A percentile compares a stretch with the other conserved stretches of the same genome.
Evolutionary conservation across 306 rosid species (phyloP).

Genomic region (Citrullus amarus): DNA sequence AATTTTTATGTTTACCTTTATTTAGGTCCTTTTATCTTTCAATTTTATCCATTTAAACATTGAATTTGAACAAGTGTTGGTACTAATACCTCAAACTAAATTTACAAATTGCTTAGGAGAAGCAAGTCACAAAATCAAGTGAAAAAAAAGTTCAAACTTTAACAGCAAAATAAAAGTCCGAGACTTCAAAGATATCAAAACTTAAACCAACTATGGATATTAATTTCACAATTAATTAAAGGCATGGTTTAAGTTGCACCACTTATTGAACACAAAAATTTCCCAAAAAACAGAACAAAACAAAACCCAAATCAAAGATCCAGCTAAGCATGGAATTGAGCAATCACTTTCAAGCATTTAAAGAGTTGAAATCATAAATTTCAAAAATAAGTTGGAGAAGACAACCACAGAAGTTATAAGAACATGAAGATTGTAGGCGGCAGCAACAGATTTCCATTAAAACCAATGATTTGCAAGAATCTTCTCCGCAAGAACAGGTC

Average conservation of each 20-base stretch:
- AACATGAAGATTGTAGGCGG: neutral
- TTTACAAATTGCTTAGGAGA: too few species aligned
- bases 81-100: neutral
- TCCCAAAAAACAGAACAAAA: too few species aligned
- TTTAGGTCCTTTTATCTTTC: too few species aligned
- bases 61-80: neutral
- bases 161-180: neutral
- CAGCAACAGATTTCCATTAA: neutral
- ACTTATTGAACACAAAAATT: too few species aligned
- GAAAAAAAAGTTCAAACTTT: too few species aligned
- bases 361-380: neutral
- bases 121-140: too few species aligned
- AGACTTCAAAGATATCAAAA: neutral
- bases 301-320: neutral
- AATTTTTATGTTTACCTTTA: too few species aligned
- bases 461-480: neutral
- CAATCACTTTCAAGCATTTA: neutral
- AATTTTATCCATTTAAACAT: too few species aligned
- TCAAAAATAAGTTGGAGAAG: neutral
- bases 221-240: too few species aligned
- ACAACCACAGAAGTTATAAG: neutral
- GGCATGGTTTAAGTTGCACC: neutral
- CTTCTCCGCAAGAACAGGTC: slow-evolving; percentile 17
- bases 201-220: too few species aligned
- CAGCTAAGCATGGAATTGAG: neutral